Base-by-base conservation (phyloP, 345 rosid genomes). In the Syzygium grande region DNA sequence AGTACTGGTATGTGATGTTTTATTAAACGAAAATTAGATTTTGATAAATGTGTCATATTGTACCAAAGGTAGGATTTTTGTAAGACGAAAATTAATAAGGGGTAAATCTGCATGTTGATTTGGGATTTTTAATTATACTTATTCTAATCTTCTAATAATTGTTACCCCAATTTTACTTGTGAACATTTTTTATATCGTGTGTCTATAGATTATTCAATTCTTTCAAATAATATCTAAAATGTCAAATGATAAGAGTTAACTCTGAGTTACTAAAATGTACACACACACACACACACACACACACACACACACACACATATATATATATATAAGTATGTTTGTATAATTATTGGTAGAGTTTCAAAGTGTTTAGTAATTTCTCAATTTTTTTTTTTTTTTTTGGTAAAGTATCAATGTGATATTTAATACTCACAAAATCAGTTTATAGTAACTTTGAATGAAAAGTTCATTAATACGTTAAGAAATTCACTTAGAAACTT, bases 1-100 rank as follows among this genome's bases (percentile, higher is more conserved):
- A 13, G 5, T 29, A 63, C 2, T 1, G 1, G 2, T 29, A 29
- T 63, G 6, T 4, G 38, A 23, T 55, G 8, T 29, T n/a, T 14
- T 63, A 1, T 29, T 61, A 14, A 2, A 27, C n/a, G 9, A 61
- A 61, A n/a, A n/a, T 61, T 61, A 61, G 5, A n/a, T 61, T 27
- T 34, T 1, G 5, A 3, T n/a, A 61, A 61, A 0, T n/a, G 10
- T 29, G 2, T n/a, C 10, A 13, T 58, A 5, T 4, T 2, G 15
- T 58, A 4, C 0, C 63, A n/a, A n/a, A 2, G 3, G 25, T 25
- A 58, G 3, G 6, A 58, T 58, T 58, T 58, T 25, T 23, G 2
- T 25, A 13, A 10, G 2, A 58, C 4, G 3, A 58, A 58, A 58
- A 25, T 10, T 58, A 58, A 58, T 58, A 22, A 2, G 11, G 12